Evolutionary conservation across 2,329 filamentous ascomycete genomes (phyloP).

Genomic region (Diaporthe helianthi): DNA sequence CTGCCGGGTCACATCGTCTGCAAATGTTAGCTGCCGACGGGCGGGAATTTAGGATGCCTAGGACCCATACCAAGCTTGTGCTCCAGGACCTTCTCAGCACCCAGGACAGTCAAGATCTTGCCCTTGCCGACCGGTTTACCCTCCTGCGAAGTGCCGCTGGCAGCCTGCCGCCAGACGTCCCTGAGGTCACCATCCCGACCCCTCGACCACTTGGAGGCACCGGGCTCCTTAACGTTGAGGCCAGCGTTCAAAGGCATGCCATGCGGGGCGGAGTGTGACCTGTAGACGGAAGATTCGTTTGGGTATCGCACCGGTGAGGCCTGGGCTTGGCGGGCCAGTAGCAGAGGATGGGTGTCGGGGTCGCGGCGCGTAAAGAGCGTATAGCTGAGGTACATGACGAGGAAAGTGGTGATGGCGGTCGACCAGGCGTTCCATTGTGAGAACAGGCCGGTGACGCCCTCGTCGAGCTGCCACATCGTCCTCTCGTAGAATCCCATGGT

Average conservation of each 20-base stretch:
- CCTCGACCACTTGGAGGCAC: slow-evolving; percentile 80
- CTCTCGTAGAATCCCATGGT: slow-evolving; percentile 52
- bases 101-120: slow-evolving; percentile 79
- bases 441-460: slow-evolving; percentile 71
- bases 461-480: slow-evolving; percentile 73
- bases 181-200: slow-evolving; percentile 89
- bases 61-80: slow-evolving; percentile 64
- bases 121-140: slow-evolving; percentile 69
- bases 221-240: slow-evolving; percentile 81
- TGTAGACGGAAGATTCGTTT: slow-evolving; percentile 84
- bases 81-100: slow-evolving; percentile 76
- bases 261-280: slow-evolving; percentile 84
- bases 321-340: slow-evolving; percentile 84
- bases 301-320: slow-evolving; percentile 81
- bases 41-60: not conserved
- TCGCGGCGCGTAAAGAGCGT: slow-evolving; percentile 75
- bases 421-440: slow-evolving; percentile 85
- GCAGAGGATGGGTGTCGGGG: slow-evolving; percentile 89
- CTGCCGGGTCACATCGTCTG: slow-evolving; percentile 78
- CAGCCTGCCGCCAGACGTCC: slow-evolving; percentile 84
- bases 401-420: slow-evolving; percentile 70
- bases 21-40: slow-evolving; percentile 33
- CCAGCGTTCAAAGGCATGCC: slow-evolving; percentile 81
- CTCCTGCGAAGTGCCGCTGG: slow-evolving; percentile 69
- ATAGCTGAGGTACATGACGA: slow-evolving; percentile 74